These are phyloP conservation scores for Balakata baccata DNA, from an alignment of 345 rosid genomes.

Conservation along the genomic window DNA sequence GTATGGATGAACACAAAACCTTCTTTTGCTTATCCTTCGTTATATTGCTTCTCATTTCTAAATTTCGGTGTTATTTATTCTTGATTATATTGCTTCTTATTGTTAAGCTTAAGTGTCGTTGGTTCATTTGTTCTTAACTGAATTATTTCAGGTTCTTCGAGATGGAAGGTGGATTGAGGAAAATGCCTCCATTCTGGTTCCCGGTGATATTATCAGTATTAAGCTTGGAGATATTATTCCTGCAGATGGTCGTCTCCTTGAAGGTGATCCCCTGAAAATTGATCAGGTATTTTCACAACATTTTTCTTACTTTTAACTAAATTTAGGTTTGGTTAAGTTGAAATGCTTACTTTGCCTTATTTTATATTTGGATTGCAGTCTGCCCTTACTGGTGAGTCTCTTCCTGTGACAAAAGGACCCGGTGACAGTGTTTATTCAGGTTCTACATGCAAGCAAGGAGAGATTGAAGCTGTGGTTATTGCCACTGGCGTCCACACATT, in stretches of 20 bases:
- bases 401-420: constrained; percentile 92
- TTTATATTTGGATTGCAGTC: constrained; percentile 47
- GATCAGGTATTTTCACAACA: constrained; percentile 57
- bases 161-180: constrained; percentile 98
- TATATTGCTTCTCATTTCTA: background rate
- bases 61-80: background rate
- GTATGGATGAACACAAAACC: constrained; percentile 32
- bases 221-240: constrained; percentile 96
- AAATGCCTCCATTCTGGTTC: constrained; percentile 83
- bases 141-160: constrained; percentile 57
- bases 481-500: constrained; percentile 98
- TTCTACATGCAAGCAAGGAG: constrained; percentile 97
- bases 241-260: constrained; percentile 95
- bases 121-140: background rate
- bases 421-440: constrained; percentile 98
- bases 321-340: constrained; percentile 51
- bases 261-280: constrained; percentile 91
- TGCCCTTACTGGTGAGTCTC: constrained; percentile 97
- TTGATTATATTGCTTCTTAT: too few species aligned
- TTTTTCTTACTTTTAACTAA: too few species aligned
- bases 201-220: constrained; percentile 85
- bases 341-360: background rate
- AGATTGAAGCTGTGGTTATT: constrained; percentile 91
- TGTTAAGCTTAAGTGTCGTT: too few species aligned
- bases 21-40: background rate